Evolutionary conservation across 768 basidiomycete genomes (phyloP).

Genomic region (Suillus occidentalis): DNA sequence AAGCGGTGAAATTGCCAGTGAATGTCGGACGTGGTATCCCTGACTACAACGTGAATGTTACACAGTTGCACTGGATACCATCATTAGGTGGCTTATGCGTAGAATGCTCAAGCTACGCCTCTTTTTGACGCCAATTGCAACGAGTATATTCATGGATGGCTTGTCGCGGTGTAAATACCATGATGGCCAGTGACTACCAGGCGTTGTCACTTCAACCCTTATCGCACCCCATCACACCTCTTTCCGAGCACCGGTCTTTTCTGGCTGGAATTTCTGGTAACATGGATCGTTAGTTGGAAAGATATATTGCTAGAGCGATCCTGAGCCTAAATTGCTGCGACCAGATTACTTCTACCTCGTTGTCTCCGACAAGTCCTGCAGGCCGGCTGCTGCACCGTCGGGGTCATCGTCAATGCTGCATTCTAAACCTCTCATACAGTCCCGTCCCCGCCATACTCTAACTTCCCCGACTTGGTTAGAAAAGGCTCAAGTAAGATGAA

Average conservation of each 20-base stretch:
- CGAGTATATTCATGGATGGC: neutral
- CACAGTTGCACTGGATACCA: slow-evolving; percentile 31
- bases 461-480: neutral
- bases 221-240: neutral
- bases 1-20: slow-evolving; percentile 44
- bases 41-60: slow-evolving; percentile 24
- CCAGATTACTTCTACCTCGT: neutral
- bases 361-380: neutral
- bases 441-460: neutral
- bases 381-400: neutral
- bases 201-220: neutral
- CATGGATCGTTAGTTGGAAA: neutral
- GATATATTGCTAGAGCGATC: neutral
- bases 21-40: slow-evolving; percentile 28
- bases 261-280: neutral
- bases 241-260: neutral
- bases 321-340: neutral
- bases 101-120: neutral
- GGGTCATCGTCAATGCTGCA: neutral
- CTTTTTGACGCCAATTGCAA: neutral
- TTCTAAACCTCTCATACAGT: neutral
- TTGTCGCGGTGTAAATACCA: neutral
- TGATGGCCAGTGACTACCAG: neutral
- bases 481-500: neutral
- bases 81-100: slow-evolving; percentile 9